Evolutionary conservation across 2,329 filamentous ascomycete species (phyloP).

Genomic region (Paraphoma chrysanthemicola): DNA sequence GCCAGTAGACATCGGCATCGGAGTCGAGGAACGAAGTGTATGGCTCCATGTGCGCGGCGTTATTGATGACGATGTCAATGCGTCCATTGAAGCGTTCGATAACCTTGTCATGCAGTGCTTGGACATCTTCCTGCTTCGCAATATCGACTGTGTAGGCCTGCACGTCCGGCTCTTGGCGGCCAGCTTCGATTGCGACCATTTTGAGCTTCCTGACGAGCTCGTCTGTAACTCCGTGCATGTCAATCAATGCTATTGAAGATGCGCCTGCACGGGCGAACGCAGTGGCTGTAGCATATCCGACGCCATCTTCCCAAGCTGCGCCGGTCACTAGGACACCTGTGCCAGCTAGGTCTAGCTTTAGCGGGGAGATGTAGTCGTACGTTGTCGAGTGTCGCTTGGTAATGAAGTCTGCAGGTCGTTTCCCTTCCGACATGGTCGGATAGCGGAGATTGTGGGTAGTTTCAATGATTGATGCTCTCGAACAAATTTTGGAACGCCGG

Average conservation of each 20-base stretch:
- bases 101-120: background rate
- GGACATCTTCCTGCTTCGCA: background rate
- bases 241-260: constrained; percentile 7
- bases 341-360: constrained; percentile 9
- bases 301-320: constrained; percentile 13
- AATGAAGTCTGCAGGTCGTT: constrained; percentile 1
- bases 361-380: constrained; percentile 16
- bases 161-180: background rate
- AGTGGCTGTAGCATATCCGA: constrained; percentile 16
- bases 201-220: constrained; percentile 3
- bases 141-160: background rate
- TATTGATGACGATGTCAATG: constrained; percentile 57
- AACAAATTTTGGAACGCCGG: too few species aligned
- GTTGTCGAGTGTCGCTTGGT: constrained; percentile 10
- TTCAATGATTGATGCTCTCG: too few species aligned
- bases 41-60: constrained; percentile 50
- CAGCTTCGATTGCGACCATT: background rate
- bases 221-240: constrained; percentile 9
- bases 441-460: too few species aligned
- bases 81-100: background rate
- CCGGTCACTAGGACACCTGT: constrained; percentile 13
- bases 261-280: constrained; percentile 16
- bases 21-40: constrained; percentile 37
- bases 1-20: constrained; percentile 49
- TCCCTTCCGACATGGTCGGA: too few species aligned